Evolutionary conservation across 116 monocot species (phyloP).

Genomic region (Thalassia testudinum): DNA sequence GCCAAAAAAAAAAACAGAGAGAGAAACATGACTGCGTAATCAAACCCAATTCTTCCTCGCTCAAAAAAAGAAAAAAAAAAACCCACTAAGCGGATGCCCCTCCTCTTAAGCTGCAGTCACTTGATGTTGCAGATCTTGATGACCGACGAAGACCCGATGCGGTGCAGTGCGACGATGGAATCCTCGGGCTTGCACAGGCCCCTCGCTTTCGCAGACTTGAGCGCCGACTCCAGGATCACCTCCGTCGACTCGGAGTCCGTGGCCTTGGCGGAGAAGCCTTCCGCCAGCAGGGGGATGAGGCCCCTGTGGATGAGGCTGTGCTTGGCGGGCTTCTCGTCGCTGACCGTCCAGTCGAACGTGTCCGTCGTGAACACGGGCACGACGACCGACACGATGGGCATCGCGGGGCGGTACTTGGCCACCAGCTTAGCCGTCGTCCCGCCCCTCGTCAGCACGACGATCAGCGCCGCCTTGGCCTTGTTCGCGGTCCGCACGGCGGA

Average conservation of each 20-base stretch:
- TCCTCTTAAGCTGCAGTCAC: background rate
- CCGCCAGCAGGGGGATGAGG: slow-evolving; percentile 61
- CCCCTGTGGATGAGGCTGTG: slow-evolving; percentile 62
- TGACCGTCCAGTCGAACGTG: slow-evolving; percentile 51
- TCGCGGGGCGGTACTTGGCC: slow-evolving; percentile 69
- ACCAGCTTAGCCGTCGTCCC: slow-evolving; percentile 54
- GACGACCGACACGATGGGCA: slow-evolving; percentile 72
- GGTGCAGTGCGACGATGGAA: slow-evolving; percentile 50
- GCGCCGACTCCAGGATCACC: slow-evolving; percentile 46
- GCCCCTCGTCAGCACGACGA: slow-evolving; percentile 64
- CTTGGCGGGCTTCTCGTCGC: slow-evolving; percentile 55
- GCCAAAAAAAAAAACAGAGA: too few relatives aligned
- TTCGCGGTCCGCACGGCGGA: slow-evolving; percentile 72
- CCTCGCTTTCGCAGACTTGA: slow-evolving; percentile 28
- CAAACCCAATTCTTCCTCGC: too few relatives aligned
- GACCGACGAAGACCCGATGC: slow-evolving; percentile 55
- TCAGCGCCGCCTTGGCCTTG: slow-evolving; percentile 47
- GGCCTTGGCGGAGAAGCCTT: slow-evolving; percentile 60
- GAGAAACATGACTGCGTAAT: too few relatives aligned
- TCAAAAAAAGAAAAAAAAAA: too few relatives aligned
- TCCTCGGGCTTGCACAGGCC: slow-evolving; percentile 58
- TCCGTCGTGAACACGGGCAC: slow-evolving; percentile 60
- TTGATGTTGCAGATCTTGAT: slow-evolving; percentile 66
- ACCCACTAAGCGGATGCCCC: too few relatives aligned
- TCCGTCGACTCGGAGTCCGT: slow-evolving; percentile 73